Evolutionary conservation across 2,329 filamentous ascomycete species (phyloP).

Genomic region (Xylaria digitata): DNA sequence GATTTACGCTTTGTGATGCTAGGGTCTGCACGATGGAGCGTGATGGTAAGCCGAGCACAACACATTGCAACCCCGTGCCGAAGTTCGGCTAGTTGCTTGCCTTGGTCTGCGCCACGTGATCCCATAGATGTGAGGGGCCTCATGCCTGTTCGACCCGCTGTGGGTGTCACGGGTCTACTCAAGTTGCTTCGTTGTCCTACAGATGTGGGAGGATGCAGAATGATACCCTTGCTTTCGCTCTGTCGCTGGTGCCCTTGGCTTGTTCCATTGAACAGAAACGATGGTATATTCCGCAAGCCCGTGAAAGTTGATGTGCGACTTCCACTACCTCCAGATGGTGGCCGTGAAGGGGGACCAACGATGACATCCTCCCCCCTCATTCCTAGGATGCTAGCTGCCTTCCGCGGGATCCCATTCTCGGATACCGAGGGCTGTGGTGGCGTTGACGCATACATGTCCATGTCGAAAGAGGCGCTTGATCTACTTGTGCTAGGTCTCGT

Average conservation of each 20-base stretch:
- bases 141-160: constrained; percentile 7
- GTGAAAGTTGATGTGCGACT: constrained; percentile 29
- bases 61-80: constrained; percentile 63
- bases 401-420: constrained; percentile 50
- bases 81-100: constrained; percentile 52
- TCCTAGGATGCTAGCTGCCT: constrained; percentile 64
- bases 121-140: constrained; percentile 36
- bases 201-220: background rate
- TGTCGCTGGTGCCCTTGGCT: constrained; percentile 31
- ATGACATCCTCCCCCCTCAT: constrained; percentile 47
- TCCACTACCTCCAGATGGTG: constrained; percentile 33
- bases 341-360: constrained; percentile 13
- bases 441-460: constrained; percentile 13
- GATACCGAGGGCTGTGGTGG: constrained; percentile 30
- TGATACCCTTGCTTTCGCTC: constrained; percentile 18
- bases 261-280: constrained; percentile 27
- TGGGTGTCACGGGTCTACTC: constrained; percentile 23
- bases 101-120: constrained; percentile 29
- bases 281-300: constrained; percentile 24
- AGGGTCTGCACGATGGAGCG: constrained; percentile 52
- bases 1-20: constrained; percentile 4
- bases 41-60: constrained; percentile 62
- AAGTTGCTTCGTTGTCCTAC: constrained; percentile 4
- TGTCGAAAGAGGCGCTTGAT: constrained; percentile 21
- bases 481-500: constrained; percentile 12